phyloP scores from a whole-genome alignment of 345 rosid species.

The Kernera saxatilis region DNA sequence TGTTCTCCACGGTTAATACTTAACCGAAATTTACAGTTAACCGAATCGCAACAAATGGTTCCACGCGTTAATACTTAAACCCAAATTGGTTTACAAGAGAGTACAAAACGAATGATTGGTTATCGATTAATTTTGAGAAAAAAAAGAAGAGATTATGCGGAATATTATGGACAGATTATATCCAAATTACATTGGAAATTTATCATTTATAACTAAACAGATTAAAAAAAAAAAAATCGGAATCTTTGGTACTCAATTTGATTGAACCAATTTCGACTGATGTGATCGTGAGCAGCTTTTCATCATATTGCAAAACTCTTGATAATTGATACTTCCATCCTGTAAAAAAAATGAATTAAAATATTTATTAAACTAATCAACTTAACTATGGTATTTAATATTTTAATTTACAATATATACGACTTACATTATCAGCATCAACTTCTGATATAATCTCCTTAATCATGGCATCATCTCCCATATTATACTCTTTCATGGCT shows the following conservation, averaged over 20 bases:
- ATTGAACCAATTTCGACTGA: slow-evolving; percentile 8
- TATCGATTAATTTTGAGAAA: background rate
- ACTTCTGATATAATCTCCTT: slow-evolving; percentile 76
- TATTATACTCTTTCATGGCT: slow-evolving; percentile 81
- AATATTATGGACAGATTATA: background rate
- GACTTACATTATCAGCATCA: slow-evolving; percentile 82
- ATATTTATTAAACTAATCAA: background rate
- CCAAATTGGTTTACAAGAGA: background rate
- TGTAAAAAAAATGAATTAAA: slow-evolving; percentile 9
- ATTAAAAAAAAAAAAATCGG: background rate
- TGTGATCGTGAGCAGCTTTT: slow-evolving; percentile 33
- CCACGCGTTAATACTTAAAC: background rate
- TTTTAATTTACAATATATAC: background rate
- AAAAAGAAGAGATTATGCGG: background rate
- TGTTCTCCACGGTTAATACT: too few species aligned
- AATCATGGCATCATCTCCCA: slow-evolving; percentile 77
- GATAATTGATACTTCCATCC: slow-evolving; percentile 90
- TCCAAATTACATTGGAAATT: background rate
- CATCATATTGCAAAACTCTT: slow-evolving; percentile 92
- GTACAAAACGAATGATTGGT: too few species aligned
- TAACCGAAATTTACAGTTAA: background rate
- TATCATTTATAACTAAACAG: background rate
- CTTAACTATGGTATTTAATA: background rate
- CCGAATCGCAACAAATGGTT: background rate
- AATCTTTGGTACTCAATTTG: background rate